Percentiles rank a stretch among this genome's conserved stretches.
phyloP scores from a whole-genome alignment of 331 rosid species.

The Rhamnella rubrinervis region DNA sequence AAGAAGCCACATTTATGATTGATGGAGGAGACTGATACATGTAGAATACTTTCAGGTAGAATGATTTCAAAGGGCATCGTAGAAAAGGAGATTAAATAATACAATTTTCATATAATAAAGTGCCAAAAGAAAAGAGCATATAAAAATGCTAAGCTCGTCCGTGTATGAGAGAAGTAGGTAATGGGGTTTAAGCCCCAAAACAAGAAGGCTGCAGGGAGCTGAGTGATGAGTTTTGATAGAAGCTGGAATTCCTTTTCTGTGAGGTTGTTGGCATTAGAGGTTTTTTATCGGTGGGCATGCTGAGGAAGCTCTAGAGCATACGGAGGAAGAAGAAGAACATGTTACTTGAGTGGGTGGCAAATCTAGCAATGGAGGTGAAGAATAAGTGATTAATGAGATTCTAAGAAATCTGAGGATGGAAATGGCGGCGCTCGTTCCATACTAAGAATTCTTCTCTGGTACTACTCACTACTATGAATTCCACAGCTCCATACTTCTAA shows the following conservation, averaged over 20 bases:
- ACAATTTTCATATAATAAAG: too few species aligned
- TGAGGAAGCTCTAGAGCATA: conserved; percentile 26
- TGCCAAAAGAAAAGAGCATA: too few species aligned
- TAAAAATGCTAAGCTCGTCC: too few species aligned
- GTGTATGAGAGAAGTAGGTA: conserved; percentile 28
- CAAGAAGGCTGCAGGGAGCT: conserved; percentile 81
- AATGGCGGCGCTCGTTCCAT: conserved; percentile 19
- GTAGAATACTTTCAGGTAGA: too few species aligned
- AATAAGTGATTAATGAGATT: conserved; percentile 48
- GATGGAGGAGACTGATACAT: too few species aligned
- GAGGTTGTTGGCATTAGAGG: conserved; percentile 28
- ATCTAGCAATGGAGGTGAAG: conserved; percentile 34
- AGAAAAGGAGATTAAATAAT: too few species aligned
- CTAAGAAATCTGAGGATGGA: conserved; percentile 64
- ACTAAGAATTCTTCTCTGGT: too few species aligned
- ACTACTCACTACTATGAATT: too few species aligned
- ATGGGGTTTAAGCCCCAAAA: conserved; percentile 71
- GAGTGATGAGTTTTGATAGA: conserved; percentile 52
- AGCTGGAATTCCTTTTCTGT: conserved; percentile 64
- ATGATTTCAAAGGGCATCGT: too few species aligned
- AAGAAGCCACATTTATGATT: too few species aligned
- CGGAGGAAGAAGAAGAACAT: conserved; percentile 20
- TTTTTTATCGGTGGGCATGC: conserved; percentile 6
- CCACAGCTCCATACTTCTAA: too few species aligned
- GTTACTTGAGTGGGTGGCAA: conserved; percentile 30